These are phyloP conservation scores for Aureobasidium sp. DNA, from an alignment of 2,329 filamentous ascomycete species.

Conservation along the genomic window DNA sequence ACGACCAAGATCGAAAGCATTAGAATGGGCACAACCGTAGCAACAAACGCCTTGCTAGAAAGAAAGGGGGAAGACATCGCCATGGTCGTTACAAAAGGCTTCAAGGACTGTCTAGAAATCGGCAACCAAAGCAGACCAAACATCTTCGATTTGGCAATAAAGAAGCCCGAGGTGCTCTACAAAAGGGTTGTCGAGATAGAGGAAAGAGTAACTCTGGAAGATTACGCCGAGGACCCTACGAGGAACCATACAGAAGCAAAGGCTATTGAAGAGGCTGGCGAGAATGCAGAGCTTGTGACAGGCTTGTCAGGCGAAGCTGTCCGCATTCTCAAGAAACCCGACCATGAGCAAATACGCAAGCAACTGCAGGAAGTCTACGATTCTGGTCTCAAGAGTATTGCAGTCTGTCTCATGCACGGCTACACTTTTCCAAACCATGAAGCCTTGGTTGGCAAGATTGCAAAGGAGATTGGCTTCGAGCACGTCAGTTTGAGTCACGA, in stretches of 20 bases:
- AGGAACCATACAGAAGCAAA: conserved; percentile 50
- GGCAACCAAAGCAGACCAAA: conserved; percentile 84
- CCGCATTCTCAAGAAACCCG: conserved; percentile 56
- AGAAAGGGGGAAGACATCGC: conserved; percentile 84
- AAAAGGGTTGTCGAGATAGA: conserved; percentile 80
- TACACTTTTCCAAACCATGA: conserved; percentile 90
- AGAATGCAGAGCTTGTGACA: conserved; percentile 52
- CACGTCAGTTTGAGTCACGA: conserved; percentile 76
- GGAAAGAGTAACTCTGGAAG: conserved; percentile 83
- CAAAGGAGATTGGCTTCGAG: conserved; percentile 69
- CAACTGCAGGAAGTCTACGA: conserved; percentile 61
- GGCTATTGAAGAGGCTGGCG: conserved; percentile 37
- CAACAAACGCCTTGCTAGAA: conserved; percentile 84
- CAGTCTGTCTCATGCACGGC: conserved; percentile 84
- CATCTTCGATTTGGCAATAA: conserved; percentile 85
- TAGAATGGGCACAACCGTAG: conserved; percentile 92
- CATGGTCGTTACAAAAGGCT: conserved; percentile 78
- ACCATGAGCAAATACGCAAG: conserved; percentile 46
- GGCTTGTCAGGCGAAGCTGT: conserved; percentile 69
- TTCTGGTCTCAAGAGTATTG: conserved; percentile 68
- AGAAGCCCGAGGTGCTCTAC: conserved; percentile 80
- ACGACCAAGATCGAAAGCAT: conserved; percentile 81
- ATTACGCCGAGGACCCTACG: conserved; percentile 81
- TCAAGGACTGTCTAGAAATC: conserved; percentile 79
- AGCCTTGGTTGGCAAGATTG: conserved; percentile 64